These are phyloP conservation scores for Aspergillus terreus DNA, from an alignment of 2,329 filamentous ascomycete genomes.

Conservation along the genomic window DNA sequence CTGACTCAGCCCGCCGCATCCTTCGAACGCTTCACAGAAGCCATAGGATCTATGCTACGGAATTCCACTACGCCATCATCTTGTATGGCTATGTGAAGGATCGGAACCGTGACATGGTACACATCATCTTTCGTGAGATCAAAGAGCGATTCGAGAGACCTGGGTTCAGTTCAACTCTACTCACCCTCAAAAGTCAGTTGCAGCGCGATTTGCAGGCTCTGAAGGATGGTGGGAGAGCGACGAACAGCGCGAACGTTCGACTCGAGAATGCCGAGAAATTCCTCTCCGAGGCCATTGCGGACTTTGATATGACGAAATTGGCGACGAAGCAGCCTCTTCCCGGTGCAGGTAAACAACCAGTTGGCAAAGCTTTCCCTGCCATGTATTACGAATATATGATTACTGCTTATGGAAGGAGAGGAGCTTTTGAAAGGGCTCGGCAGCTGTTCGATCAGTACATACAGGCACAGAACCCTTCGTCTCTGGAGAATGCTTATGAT, in stretches of 20 bases:
- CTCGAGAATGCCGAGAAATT: slow-evolving; percentile 35
- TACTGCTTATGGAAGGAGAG: slow-evolving; percentile 49
- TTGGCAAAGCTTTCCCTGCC: slow-evolving; percentile 44
- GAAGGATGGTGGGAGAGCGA: slow-evolving; percentile 9
- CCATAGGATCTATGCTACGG: slow-evolving; percentile 34
- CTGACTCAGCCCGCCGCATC: slow-evolving; percentile 55
- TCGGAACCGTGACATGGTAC: slow-evolving; percentile 47
- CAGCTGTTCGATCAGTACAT: slow-evolving; percentile 56
- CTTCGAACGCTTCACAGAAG: slow-evolving; percentile 37
- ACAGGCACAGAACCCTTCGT: slow-evolving; percentile 8
- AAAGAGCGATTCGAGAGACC: slow-evolving; percentile 31
- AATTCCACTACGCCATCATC: slow-evolving; percentile 47
- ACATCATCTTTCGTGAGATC: slow-evolving; percentile 47
- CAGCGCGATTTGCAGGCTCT: slow-evolving; percentile 29
- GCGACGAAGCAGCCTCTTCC: slow-evolving; percentile 40
- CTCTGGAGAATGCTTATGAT: slow-evolving; percentile 18
- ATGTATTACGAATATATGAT: slow-evolving; percentile 56
- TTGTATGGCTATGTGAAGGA: slow-evolving; percentile 48
- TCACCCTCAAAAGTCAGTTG: slow-evolving; percentile 34
- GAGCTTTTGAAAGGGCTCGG: slow-evolving; percentile 48
- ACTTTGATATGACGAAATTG: slow-evolving; percentile 39
- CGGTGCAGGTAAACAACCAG: slow-evolving; percentile 27
- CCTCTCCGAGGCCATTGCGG: slow-evolving; percentile 36
- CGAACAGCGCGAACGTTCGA: slow-evolving; percentile 14
- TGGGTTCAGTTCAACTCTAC: slow-evolving; percentile 31